These are phyloP conservation scores for Rosa hybrid DNA, from an alignment of 331 rosid species.

Conservation along the genomic window DNA sequence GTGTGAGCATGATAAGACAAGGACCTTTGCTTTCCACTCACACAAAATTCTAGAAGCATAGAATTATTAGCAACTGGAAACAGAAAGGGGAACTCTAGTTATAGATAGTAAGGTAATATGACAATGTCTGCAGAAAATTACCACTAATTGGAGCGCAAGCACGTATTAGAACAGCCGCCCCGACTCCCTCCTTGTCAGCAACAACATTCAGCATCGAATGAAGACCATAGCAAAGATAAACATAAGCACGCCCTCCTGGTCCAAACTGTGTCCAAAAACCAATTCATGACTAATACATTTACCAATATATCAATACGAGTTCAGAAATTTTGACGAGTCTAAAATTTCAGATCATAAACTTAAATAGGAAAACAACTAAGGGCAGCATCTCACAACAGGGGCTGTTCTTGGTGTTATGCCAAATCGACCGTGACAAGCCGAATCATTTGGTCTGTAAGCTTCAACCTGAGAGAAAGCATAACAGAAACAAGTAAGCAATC, in stretches of 20 bases:
- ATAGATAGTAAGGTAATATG: neutral
- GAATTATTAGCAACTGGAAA: neutral
- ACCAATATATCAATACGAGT: neutral
- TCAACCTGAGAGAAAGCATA: constrained; percentile 55
- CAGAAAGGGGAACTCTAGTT: neutral
- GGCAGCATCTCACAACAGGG: constrained; percentile 63
- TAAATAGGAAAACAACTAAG: neutral
- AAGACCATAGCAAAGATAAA: constrained; percentile 86
- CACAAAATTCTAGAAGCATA: constrained; percentile 4
- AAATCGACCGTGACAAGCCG: constrained; percentile 89
- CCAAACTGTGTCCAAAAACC: constrained; percentile 60
- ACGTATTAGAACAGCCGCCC: constrained; percentile 86
- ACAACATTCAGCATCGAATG: constrained; percentile 86
- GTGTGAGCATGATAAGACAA: neutral
- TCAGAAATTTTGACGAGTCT: neutral
- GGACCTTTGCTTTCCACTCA: neutral
- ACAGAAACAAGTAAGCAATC: neutral
- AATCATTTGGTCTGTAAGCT: constrained; percentile 83
- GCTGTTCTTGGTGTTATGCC: constrained; percentile 90
- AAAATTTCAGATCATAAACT: neutral
- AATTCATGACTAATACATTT: neutral
- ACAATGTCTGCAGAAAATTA: constrained; percentile 26
- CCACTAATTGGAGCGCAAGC: constrained; percentile 91
- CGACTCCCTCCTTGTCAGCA: constrained; percentile 85
- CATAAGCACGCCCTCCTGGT: constrained; percentile 84